Conservation (phyloP, 2,329 filamentous ascomycete genomes). For the Leptographium flavum region DNA sequence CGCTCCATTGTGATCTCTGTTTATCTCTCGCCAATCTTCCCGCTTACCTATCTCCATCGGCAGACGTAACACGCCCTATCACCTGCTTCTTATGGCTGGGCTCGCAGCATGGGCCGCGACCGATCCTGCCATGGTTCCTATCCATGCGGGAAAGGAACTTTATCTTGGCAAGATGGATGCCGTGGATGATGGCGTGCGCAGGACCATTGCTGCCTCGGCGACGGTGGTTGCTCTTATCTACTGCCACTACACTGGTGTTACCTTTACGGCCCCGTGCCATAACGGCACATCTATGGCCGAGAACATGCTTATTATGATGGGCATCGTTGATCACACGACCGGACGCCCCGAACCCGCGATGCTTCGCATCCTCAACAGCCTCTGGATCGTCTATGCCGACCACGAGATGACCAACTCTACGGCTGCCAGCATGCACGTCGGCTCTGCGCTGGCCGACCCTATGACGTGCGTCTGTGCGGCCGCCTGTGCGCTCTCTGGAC, state of each 20-base stretch:
- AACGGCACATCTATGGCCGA: not conserved
- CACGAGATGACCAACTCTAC: slow-evolving; percentile 46
- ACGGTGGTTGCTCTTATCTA: not conserved
- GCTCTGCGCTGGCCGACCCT: slow-evolving; percentile 40
- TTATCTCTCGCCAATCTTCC: no score
- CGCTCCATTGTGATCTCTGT: not conserved
- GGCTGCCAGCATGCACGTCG: slow-evolving; percentile 40
- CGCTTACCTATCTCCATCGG: no score
- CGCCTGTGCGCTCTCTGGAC: slow-evolving; percentile 39
- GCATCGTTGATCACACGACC: slow-evolving; percentile 20
- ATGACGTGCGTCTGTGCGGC: slow-evolving; percentile 37
- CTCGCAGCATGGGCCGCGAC: slow-evolving; percentile 28
- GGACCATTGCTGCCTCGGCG: not conserved
- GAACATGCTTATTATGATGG: not conserved
- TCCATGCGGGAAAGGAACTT: not conserved
- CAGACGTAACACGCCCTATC: not conserved
- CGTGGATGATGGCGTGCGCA: not conserved
- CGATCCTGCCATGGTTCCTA: not conserved
- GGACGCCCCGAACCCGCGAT: no score
- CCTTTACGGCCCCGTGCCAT: not conserved
- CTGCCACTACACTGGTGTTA: not conserved
- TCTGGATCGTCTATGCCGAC: slow-evolving; percentile 42
- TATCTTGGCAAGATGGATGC: not conserved
- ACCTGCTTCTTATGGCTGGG: slow-evolving; percentile 4
- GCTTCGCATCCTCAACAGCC: slow-evolving; percentile 34